Evolutionary conservation across 2,329 filamentous ascomycete genomes (phyloP).

Genomic region (Falciphora oryzae): DNA sequence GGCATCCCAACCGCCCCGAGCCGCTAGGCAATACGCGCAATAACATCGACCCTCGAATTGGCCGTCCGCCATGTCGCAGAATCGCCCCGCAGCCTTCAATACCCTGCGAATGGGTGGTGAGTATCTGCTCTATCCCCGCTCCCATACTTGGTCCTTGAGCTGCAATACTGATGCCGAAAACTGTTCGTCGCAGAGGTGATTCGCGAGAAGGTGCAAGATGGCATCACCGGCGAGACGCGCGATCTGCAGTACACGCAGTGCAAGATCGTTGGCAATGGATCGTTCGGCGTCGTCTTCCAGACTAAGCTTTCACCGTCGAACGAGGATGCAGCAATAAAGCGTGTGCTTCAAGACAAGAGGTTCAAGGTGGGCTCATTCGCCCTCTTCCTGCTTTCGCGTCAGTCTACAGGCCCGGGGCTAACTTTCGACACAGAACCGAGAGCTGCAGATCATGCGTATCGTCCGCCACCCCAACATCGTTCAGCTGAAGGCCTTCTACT

Average conservation of each 20-base stretch:
- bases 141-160: conserved; percentile 2
- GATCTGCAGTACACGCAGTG: conserved; percentile 98
- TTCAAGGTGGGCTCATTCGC: conserved; percentile 71
- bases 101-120: conserved; percentile 94
- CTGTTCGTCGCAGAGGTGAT: conserved; percentile 68
- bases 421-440: conserved; percentile 67
- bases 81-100: conserved; percentile 82
- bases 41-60: conserved; percentile 2
- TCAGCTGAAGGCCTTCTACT: conserved; percentile 98
- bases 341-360: conserved; percentile 96
- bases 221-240: conserved; percentile 90
- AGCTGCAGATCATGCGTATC: conserved; percentile 99
- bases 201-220: conserved; percentile 98
- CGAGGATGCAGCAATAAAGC: conserved; percentile 98
- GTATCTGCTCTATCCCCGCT: conserved; percentile 28
- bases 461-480: conserved; percentile 98
- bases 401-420: background rate
- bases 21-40: background rate
- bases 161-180: conserved; percentile 4
- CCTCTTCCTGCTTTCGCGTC: background rate
- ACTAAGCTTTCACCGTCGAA: conserved; percentile 97
- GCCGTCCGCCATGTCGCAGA: conserved; percentile 66
- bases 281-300: conserved; percentile 98
- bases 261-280: conserved; percentile 99
- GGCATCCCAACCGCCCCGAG: background rate